These are phyloP conservation scores for Apiospora koreana DNA, from an alignment of 2,329 filamentous ascomycete genomes.

Conservation along the genomic window DNA sequence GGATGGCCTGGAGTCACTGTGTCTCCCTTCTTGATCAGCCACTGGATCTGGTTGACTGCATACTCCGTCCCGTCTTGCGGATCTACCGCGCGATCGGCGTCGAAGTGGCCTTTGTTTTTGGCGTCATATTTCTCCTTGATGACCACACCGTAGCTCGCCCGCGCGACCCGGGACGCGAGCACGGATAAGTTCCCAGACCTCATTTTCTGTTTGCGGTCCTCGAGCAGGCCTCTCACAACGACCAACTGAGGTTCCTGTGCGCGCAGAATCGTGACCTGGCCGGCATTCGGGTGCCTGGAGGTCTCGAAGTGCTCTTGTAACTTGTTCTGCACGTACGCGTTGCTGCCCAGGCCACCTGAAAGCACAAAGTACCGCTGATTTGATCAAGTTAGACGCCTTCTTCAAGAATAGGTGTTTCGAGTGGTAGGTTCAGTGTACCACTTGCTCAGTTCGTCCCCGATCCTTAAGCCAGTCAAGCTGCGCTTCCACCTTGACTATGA, in stretches of 20 bases:
- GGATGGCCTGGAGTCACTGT: constrained; percentile 37
- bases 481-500: constrained; percentile 40
- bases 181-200: constrained; percentile 42
- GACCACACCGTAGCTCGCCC: constrained; percentile 45
- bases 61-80: constrained; percentile 35
- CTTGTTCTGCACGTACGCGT: constrained; percentile 44
- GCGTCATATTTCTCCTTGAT: constrained; percentile 39
- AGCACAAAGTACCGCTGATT: constrained; percentile 43
- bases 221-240: constrained; percentile 53
- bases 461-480: constrained; percentile 41
- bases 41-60: constrained; percentile 44
- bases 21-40: constrained; percentile 46
- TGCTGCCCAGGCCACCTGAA: constrained; percentile 48
- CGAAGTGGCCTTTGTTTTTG: constrained; percentile 34
- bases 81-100: constrained; percentile 38
- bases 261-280: constrained; percentile 40
- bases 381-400: constrained; percentile 14
- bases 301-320: constrained; percentile 38
- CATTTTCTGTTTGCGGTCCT: constrained; percentile 50
- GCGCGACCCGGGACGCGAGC: constrained; percentile 41
- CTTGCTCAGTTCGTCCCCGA: constrained; percentile 32
- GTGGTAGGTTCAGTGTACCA: constrained; percentile 32
- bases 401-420: background rate
- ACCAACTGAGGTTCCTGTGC: constrained; percentile 55
- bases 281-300: constrained; percentile 37